Percentiles rank a stretch among this genome's conserved stretches.
Evolutionary conservation across 2,329 filamentous ascomycete genomes (phyloP).

Genomic region (Harringtonia lauricola): DNA sequence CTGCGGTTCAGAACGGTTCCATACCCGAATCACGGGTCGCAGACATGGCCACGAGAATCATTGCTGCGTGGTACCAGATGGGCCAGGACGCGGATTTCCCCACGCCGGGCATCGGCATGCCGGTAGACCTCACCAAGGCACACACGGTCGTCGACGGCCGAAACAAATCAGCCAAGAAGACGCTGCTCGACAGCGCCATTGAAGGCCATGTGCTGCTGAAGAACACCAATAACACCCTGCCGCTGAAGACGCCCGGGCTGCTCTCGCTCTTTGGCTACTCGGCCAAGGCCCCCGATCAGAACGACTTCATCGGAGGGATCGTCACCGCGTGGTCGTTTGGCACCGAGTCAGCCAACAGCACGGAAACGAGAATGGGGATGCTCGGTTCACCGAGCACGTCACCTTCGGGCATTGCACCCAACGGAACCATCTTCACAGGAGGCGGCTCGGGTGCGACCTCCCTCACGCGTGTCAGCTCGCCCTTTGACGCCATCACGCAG

Average conservation of each 20-base stretch:
- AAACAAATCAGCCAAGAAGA: constrained; percentile 29
- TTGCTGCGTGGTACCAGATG: constrained; percentile 46
- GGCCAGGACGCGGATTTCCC: constrained; percentile 37
- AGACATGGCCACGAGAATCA: constrained; percentile 20
- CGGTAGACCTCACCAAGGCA: constrained; percentile 32
- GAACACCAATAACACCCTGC: constrained; percentile 43
- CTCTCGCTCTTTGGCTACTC: constrained; percentile 55
- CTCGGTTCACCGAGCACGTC: neutral
- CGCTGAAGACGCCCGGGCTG: constrained; percentile 36
- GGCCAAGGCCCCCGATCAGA: constrained; percentile 32
- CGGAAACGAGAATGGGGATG: constrained; percentile 3
- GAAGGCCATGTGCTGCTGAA: constrained; percentile 56
- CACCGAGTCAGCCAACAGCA: constrained; percentile 18
- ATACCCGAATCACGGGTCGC: constrained; percentile 40
- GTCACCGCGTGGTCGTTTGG: constrained; percentile 28
- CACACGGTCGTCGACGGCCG: constrained; percentile 44
- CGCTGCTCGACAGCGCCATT: constrained; percentile 43
- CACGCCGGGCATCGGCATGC: constrained; percentile 39
- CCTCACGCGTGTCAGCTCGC: constrained; percentile 32
- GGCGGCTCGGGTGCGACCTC: constrained; percentile 23
- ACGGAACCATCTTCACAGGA: constrained; percentile 31
- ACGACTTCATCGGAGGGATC: constrained; percentile 24
- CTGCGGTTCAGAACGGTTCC: constrained; percentile 49
- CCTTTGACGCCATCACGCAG: constrained; percentile 42
- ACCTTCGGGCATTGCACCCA: constrained; percentile 20